These are phyloP conservation scores for Vickermania spadyakhi DNA, from an alignment of 208 protist genomes.

Conservation along the genomic window DNA sequence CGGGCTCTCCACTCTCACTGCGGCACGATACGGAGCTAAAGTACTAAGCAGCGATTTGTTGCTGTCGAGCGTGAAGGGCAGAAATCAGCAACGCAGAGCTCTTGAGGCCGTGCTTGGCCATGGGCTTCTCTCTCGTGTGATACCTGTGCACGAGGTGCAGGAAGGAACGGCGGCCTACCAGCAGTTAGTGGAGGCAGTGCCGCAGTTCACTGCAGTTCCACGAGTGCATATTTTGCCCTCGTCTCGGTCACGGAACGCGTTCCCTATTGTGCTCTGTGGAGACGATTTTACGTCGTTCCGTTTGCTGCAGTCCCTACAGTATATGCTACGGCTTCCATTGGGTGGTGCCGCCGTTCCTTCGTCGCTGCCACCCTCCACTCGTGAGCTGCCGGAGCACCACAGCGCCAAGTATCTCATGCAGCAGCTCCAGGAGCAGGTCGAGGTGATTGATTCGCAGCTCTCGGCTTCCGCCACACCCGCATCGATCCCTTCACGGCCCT, in stretches of 20 bases:
- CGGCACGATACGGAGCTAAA: background rate
- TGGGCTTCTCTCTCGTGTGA: slow-evolving; percentile 18
- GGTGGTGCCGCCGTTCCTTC: background rate
- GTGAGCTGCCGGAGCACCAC: background rate
- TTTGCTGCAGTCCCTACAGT: background rate
- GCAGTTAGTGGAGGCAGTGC: slow-evolving; percentile 28
- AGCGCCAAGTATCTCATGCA: background rate
- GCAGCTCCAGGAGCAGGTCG: background rate
- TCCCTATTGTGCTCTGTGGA: background rate
- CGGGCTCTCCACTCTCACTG: background rate
- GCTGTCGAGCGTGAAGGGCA: slow-evolving; percentile 8
- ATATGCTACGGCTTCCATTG: background rate
- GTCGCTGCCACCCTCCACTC: background rate
- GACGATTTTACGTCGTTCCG: background rate
- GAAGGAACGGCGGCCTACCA: slow-evolving; percentile 28
- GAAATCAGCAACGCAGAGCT: slow-evolving; percentile 30
- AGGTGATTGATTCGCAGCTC: background rate
- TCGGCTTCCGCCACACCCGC: background rate
- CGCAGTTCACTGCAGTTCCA: background rate
- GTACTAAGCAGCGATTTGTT: background rate
- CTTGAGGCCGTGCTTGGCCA: slow-evolving; percentile 25
- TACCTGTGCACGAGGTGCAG: slow-evolving; percentile 41
- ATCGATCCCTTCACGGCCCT: background rate
- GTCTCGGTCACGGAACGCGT: background rate
- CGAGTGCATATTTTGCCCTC: background rate